Evolutionary conservation across 83 land plant species (phyloP).

Genomic region (Picea abies): DNA sequence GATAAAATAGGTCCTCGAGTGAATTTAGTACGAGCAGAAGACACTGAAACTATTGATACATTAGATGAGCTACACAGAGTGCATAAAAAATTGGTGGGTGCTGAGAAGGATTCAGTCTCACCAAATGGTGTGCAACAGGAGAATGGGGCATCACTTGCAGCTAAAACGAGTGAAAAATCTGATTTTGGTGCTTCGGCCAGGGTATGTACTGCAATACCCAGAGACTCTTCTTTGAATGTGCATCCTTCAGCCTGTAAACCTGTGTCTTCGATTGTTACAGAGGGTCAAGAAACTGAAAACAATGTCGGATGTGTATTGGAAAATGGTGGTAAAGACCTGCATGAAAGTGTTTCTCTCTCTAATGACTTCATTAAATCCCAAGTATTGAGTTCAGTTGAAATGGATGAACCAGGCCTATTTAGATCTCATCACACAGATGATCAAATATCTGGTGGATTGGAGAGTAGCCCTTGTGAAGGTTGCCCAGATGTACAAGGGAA

Average conservation of each 20-base stretch:
- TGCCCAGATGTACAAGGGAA: background rate
- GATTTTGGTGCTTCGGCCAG: background rate
- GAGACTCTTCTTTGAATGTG: background rate
- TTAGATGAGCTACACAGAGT: background rate
- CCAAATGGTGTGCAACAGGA: background rate
- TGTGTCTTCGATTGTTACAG: background rate
- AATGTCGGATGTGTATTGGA: background rate
- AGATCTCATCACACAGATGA: too few relatives aligned
- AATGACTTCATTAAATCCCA: background rate
- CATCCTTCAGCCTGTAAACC: background rate
- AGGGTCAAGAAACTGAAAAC: background rate
- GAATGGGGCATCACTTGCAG: background rate
- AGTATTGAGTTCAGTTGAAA: background rate
- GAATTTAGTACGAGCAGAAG: background rate
- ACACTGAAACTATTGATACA: background rate
- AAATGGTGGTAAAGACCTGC: background rate
- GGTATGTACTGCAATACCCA: background rate
- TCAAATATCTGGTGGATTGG: background rate
- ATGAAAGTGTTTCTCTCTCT: background rate
- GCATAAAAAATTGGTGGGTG: background rate
- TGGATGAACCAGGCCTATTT: too few relatives aligned
- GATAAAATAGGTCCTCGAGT: background rate
- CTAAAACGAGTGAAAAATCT: background rate
- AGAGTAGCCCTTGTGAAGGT: background rate
- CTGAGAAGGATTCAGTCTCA: background rate